A percentile compares a stretch with the other conserved stretches of the same genome.
Conservation (phyloP, 1,139 yeast genomes). For the Blastobotrys elegans region DNA sequence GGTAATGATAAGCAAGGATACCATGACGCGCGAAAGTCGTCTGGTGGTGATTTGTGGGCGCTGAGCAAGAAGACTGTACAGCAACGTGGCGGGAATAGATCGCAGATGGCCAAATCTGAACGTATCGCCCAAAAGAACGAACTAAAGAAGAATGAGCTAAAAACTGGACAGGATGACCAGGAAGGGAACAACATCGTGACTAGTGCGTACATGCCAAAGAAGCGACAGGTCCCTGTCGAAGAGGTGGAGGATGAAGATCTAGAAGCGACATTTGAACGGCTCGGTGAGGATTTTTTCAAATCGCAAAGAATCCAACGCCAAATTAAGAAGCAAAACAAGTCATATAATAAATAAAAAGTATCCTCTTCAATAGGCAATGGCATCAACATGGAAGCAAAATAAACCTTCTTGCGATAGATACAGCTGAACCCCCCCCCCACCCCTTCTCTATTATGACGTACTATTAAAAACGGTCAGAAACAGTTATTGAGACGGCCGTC, state of each 20-base stretch:
- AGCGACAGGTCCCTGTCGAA: not conserved
- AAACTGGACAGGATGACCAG: not conserved
- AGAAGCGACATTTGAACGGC: slow-evolving; percentile 21
- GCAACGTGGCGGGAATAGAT: slow-evolving; percentile 25
- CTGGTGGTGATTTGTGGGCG: slow-evolving; percentile 87
- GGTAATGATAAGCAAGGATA: slow-evolving; percentile 70
- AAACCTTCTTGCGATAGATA: too few species aligned
- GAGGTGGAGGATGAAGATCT: slow-evolving; percentile 13
- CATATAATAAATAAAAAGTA: slow-evolving; percentile 7
- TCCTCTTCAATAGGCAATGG: too few species aligned
- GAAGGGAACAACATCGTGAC: slow-evolving; percentile 7
- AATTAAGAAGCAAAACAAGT: slow-evolving; percentile 5
- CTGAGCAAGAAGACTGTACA: slow-evolving; percentile 59
- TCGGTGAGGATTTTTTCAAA: slow-evolving; percentile 17
- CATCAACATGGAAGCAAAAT: too few species aligned
- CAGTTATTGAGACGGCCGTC: too few species aligned
- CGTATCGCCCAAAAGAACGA: slow-evolving; percentile 8
- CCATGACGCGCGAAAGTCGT: slow-evolving; percentile 85
- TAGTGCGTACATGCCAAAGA: not conserved
- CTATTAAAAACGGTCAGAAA: too few species aligned
- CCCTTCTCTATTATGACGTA: too few species aligned
- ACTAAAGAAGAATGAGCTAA: not conserved
- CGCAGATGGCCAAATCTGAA: slow-evolving; percentile 22
- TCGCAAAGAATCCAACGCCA: slow-evolving; percentile 9
- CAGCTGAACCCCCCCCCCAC: too few species aligned